A percentile compares a stretch with the other conserved stretches of the same genome.
Conservation (phyloP, 192 early-diverging fungal genomes). For the Linnemannia zychae region DNA sequence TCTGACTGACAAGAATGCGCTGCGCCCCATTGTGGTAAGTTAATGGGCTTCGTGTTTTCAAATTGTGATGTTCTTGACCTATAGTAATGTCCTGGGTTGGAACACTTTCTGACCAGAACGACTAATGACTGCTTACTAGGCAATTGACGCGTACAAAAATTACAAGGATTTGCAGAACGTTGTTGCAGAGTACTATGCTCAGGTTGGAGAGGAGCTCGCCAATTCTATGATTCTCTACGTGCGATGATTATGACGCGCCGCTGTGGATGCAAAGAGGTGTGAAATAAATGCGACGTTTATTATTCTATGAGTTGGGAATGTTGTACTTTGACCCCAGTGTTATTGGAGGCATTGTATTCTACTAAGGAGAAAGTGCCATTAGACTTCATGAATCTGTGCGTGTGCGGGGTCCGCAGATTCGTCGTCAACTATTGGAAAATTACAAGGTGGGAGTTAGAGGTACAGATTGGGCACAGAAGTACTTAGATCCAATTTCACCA, state of each 20-base stretch:
- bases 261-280: not conserved
- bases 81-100: not conserved
- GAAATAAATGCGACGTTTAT: not conserved
- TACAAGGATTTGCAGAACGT: not conserved
- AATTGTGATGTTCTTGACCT: not conserved
- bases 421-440: slow-evolving; percentile 30
- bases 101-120: not conserved
- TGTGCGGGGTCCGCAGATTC: slow-evolving; percentile 21
- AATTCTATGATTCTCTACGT: slow-evolving; percentile 44
- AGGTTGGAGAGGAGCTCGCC: slow-evolving; percentile 52
- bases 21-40: slow-evolving; percentile 42
- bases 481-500: no score
- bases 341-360: not conserved
- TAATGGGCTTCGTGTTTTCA: not conserved
- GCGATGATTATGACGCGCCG: not conserved
- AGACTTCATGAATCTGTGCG: slow-evolving; percentile 18
- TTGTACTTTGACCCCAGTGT: not conserved
- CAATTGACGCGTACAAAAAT: slow-evolving; percentile 17
- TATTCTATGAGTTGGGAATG: not conserved
- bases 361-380: not conserved
- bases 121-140: slow-evolving; percentile 2
- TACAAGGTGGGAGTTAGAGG: not conserved
- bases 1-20: slow-evolving; percentile 15
- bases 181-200: slow-evolving; percentile 33
- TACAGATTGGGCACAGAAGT: no score